These are phyloP conservation scores for Colletotrichum sp. DNA, from an alignment of 2,329 filamentous ascomycete species.

Conservation along the genomic window DNA sequence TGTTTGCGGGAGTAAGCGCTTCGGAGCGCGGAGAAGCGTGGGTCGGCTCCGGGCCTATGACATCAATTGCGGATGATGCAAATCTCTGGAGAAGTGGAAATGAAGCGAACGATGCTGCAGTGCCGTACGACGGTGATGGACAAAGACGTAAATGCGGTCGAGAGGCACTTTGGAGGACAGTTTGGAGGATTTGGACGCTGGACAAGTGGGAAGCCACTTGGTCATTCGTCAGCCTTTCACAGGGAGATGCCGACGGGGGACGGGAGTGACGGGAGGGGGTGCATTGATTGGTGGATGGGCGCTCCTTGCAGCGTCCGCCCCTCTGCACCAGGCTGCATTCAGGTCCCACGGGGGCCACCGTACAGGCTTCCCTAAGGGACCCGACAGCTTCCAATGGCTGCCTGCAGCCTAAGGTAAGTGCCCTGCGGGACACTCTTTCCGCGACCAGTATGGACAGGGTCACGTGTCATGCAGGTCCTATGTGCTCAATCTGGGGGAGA, in stretches of 20 bases:
- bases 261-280: constrained; percentile 1
- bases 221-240: constrained; percentile 18
- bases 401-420: background rate
- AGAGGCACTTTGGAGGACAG: background rate
- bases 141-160: background rate
- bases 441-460: background rate
- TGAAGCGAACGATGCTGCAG: background rate
- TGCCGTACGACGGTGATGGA: background rate
- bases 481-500: background rate
- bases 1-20: background rate
- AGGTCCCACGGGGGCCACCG: background rate
- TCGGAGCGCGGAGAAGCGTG: background rate
- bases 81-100: background rate
- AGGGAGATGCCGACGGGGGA: constrained; percentile 8
- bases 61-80: constrained; percentile 7
- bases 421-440: background rate
- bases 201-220: background rate
- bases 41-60: background rate
- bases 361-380: background rate
- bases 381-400: background rate
- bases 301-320: constrained; percentile 9
- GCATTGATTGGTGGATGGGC: constrained; percentile 16
- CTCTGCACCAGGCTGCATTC: background rate
- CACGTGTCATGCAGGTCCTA: background rate
- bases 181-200: background rate